Base-by-base conservation (phyloP, 75 land plant species). In the Selaginella tamariscina region DNA sequence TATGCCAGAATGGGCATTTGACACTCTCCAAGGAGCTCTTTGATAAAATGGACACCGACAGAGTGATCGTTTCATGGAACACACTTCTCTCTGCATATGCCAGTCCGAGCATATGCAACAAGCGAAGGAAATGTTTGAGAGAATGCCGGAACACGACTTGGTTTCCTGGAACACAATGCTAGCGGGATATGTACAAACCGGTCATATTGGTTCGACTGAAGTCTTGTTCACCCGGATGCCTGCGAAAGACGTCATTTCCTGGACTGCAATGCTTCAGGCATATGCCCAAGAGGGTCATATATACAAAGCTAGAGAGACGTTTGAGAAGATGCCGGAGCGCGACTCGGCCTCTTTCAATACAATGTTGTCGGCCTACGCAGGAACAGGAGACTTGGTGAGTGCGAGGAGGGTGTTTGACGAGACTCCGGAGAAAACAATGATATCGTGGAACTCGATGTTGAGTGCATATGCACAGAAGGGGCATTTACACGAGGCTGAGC, bases 391-490 rank as follows among this genome's bases (percentile, higher is more conserved):
- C 15, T 5, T 39, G 15, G 49, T 5, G 5, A 15, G 49, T 15
- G 49, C 49, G 49, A 39, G 49, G 15, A 39, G 49, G 5, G 49
- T 39, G 5, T 39, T 39, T 15, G 49, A 39, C 11, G 49, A 39
- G 49, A 5, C 49, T 5, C 49, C 49, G 5, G 11, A 39, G 49
- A 5, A 15, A 15, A 39, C 5, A 5, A 39, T 39, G 15, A 15
- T 39, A 15, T 8, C 62, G 26, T 59, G 62, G 62, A 59, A 59
- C 23, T 8, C 62, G 8, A 59, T 59, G 62, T 23, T 59, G 8
- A 23, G n/a, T 8, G 62, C 62, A 23, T 59, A 59, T 59, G 23
- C 62, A 8, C 62, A 8, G n/a, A 21, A 8, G 8, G 62, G 62
- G 23, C 62, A 59, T 27, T 2, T 59, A 21, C 8, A 8, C 9